Conservation (phyloP, 2,329 filamentous ascomycete species). For the Penicillium sp. region DNA sequence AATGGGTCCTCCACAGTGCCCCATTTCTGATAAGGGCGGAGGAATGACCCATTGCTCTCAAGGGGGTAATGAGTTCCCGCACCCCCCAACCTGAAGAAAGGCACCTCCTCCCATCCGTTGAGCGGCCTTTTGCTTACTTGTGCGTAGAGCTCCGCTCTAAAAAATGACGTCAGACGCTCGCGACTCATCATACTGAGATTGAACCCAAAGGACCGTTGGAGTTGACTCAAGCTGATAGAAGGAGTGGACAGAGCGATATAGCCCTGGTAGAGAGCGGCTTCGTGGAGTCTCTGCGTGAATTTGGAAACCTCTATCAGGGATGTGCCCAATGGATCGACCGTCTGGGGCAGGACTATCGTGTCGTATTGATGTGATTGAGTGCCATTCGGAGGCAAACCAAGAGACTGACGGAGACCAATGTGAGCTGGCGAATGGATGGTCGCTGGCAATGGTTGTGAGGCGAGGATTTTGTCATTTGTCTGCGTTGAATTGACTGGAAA, state of each 20-base stretch:
- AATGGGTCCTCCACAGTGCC: conserved; percentile 11
- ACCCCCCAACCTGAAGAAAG: conserved; percentile 21
- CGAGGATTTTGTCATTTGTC: not conserved
- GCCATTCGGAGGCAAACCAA: not conserved
- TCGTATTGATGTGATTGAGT: not conserved
- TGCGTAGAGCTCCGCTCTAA: conserved; percentile 15
- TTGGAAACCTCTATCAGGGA: not conserved
- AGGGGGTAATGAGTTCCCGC: conserved; percentile 21
- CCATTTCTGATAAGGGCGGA: conserved; percentile 8
- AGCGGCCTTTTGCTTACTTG: conserved; percentile 11
- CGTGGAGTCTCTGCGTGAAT: not conserved
- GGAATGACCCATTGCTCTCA: not conserved
- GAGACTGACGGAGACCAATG: not conserved
- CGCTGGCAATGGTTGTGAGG: not conserved
- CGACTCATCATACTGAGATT: conserved; percentile 18
- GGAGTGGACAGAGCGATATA: conserved; percentile 5
- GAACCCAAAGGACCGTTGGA: conserved; percentile 19
- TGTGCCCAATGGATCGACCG: not conserved
- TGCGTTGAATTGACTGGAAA: not conserved
- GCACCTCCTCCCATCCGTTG: conserved; percentile 19
- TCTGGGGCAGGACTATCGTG: not conserved
- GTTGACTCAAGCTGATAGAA: conserved; percentile 8
- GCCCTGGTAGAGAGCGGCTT: not conserved
- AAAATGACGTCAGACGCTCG: conserved; percentile 11
- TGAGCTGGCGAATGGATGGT: not conserved